Base-by-base conservation (phyloP, 352 stramenopile species). In the Globisporangium perplexum region DNA sequence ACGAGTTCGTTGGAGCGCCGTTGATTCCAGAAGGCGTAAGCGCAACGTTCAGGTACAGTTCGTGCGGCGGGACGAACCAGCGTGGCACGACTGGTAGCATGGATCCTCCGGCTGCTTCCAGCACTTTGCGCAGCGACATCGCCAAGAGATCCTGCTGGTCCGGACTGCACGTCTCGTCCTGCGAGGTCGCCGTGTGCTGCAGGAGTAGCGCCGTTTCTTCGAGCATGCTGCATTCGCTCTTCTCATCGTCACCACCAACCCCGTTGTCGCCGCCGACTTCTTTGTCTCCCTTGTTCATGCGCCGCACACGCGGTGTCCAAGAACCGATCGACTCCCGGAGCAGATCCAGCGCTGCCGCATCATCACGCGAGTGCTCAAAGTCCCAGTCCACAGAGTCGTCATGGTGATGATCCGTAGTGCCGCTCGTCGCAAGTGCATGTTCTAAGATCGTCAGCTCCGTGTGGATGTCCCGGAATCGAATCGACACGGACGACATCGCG, bases 11-110 rank as follows among this genome's bases (percentile, higher is more conserved):
- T 11, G 38, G 7, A 35, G 30, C 20, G 38, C 20, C 17, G n/a
- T n/a, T n/a, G 17, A 44, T 24, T 22, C 7, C 38, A 6, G 38
- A 12, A 7, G 8, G 18, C 20, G 15, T 24, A n/a, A 3, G 18
- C 36, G 15, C n/a, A 15, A 11, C 20, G 8, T 20, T 17, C 42
- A 53, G 10, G 28, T 53, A n/a, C n/a, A 53, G 48, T 8, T 53
- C 48, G 3, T 53, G 23, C 12, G 30, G 48, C 5, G 47, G 48
- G 8, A 53, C 8, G 22, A 53, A 53, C 33, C 48, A 53, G 33
- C 31, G 7, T 10, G 17, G 17, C 18, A 24, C n/a, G 5, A 12
- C 18, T 23, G n/a, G n/a, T 12, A 8, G 18, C 38, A 18, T 7
- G 5, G 38, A 23, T 23, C 4, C 18, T 23, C 20, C 38, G 11